Evolutionary conservation across 768 basidiomycete species (phyloP), one percentile per base, ranked within the genome.

Genomic region (Mycena metata): DNA sequence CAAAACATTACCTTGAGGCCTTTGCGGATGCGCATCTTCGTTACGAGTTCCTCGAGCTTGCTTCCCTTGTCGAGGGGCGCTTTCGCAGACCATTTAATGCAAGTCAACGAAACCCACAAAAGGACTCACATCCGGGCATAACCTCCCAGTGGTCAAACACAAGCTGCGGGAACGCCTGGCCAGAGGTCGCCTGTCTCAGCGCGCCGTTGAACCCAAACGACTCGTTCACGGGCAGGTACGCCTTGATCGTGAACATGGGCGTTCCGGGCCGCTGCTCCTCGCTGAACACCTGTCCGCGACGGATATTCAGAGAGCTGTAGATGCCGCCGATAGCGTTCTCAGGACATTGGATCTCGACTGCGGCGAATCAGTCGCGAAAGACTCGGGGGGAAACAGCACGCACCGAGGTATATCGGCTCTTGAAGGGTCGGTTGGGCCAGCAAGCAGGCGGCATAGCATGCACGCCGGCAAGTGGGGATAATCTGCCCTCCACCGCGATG

Each of bases 201-300:
- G 94, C 96, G 74, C 93, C 95, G 82, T 96, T 99, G 92, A 99
- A 99, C 74, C 97, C 96, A 84, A 98, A 97, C 17, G 94, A 96
- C 83, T 95, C 94, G 79, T 86, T 84, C 79, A 96, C 94, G 74
- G 96, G 95, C 45, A 96, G 86, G 86, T 95, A 96, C 26, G 96
- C 96, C 89, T 98, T 99, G 83, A 99, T 92, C 52, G 93, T 99
- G 91, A 97, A 97, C 96, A 98, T 98, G 70, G 98, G 98, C 19
- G 98, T 99, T 84, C 98, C 97, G 5, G 90, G 86, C 76, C 96
- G 86, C 83, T 99, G 98, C 82, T 98, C 97, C 83, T 98, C 94
- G 74, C 92, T 93, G 89, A 96, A 97, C 69, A 99, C 97, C 80
- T 98, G 96, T 71, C 97, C 97, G 89, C 96, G 94, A 78, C 96